These are phyloP conservation scores for Astrocystis sublimbata DNA, from an alignment of 495 filamentous ascomycete species.

Conservation along the genomic window DNA sequence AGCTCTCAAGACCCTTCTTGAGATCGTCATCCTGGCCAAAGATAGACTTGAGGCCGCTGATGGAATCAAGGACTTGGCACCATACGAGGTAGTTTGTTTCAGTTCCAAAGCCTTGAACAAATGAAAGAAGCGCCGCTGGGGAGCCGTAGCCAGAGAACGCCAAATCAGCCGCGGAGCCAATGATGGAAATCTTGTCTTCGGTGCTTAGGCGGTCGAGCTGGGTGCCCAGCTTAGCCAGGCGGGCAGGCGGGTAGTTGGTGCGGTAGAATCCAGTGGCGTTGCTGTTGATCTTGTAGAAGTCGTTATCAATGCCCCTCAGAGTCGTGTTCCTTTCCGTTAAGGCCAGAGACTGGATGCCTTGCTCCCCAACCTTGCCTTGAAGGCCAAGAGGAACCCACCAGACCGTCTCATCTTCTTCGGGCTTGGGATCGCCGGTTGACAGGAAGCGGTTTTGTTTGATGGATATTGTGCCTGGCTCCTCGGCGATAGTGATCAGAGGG, in stretches of 20 bases:
- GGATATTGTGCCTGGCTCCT: slow-evolving; percentile 77
- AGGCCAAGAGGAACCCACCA: slow-evolving; percentile 96
- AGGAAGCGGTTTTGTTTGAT: slow-evolving; percentile 87
- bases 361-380: slow-evolving; percentile 57
- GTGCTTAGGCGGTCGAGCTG: slow-evolving; percentile 70
- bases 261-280: slow-evolving; percentile 89
- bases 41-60: slow-evolving; percentile 55
- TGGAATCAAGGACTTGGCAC: slow-evolving; percentile 72
- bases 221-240: slow-evolving; percentile 76
- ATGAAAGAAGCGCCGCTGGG: slow-evolving; percentile 74
- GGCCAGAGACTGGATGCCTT: slow-evolving; percentile 52
- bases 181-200: slow-evolving; percentile 87
- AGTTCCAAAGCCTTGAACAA: slow-evolving; percentile 76
- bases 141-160: slow-evolving; percentile 82
- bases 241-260: slow-evolving; percentile 81
- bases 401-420: slow-evolving; percentile 82
- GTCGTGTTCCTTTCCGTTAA: slow-evolving; percentile 76
- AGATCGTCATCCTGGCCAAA: slow-evolving; percentile 57
- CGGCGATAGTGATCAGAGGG: slow-evolving; percentile 81
- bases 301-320: slow-evolving; percentile 69
- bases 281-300: slow-evolving; percentile 91
- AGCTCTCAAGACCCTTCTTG: slow-evolving; percentile 65
- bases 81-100: slow-evolving; percentile 89
- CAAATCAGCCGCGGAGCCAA: slow-evolving; percentile 89
- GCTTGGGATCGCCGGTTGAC: slow-evolving; percentile 79